A percentile compares a stretch with the other conserved stretches of the same genome.
Evolutionary conservation across 495 filamentous ascomycete genomes (phyloP).

Genomic region (Penicillium samsonianum): DNA sequence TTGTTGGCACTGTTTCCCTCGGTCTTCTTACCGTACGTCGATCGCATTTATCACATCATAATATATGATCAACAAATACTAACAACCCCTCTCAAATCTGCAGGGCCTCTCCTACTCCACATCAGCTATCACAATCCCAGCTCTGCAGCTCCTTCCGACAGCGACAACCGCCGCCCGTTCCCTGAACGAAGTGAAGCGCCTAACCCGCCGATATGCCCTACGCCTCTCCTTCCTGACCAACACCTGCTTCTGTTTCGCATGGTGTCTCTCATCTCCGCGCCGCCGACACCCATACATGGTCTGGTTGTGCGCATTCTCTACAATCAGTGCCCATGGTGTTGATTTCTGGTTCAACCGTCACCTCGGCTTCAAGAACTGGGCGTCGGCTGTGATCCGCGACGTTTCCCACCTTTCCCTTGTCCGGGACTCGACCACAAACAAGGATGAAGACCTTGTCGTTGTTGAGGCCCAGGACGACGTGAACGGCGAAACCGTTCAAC

Average conservation of each 20-base stretch:
- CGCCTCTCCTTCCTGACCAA: conserved; percentile 61
- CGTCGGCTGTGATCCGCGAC: conserved; percentile 31
- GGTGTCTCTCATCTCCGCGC: conserved; percentile 65
- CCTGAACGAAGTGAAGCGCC: conserved; percentile 60
- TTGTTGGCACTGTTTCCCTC: conserved; percentile 83
- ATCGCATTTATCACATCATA: conserved; percentile 10
- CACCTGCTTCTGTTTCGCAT: conserved; percentile 70
- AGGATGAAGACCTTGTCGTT: conserved; percentile 65
- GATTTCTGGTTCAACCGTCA: conserved; percentile 55
- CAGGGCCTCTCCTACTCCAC: conserved; percentile 86
- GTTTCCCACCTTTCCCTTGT: conserved; percentile 20
- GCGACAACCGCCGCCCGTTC: conserved; percentile 64
- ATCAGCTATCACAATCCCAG: conserved; percentile 68
- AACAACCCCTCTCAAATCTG: neutral
- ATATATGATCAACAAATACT: neutral
- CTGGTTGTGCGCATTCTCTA: conserved; percentile 66
- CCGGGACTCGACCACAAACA: conserved; percentile 47
- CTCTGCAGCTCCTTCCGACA: conserved; percentile 74
- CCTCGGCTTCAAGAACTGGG: conserved; percentile 34
- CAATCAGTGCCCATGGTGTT: conserved; percentile 53
- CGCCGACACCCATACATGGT: conserved; percentile 82
- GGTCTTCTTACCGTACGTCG: conserved; percentile 79
- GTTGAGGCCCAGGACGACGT: conserved; percentile 58
- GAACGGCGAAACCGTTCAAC: conserved; percentile 81
- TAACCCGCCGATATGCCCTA: conserved; percentile 60